Base-by-base conservation (phyloP, 331 rosid species). In the Malus hybrid region DNA sequence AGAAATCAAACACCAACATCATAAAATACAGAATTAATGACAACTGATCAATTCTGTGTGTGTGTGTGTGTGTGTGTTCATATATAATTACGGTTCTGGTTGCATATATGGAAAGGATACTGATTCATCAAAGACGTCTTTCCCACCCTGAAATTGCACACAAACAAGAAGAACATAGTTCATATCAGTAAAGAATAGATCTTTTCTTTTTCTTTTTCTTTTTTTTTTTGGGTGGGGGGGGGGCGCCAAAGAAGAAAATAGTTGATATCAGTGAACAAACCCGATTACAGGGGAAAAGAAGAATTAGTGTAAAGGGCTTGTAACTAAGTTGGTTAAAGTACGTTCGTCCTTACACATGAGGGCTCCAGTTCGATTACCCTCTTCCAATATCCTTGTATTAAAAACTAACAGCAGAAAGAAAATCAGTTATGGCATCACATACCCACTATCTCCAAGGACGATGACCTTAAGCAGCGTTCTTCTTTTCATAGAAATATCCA, bases 361-460 rank as follows among this genome's bases (percentile, higher is more conserved):
- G 5, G 14, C 50, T 44, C 50, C 11, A 44, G 15, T 10, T 44
- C 5, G 1, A 44, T 44, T 44, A 44, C 50, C 50, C 5, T 44
- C 50, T 11, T 44, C 15, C 50, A 44, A 44, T 44, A 44, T 44
- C 15, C 50, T 44, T 44, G 20, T 52, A 16, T 53, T 73, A 14
- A 63, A 74, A 77, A 14, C 30, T 15, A n/a, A 39, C 20, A 61
- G 72, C 55, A 56, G 13, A 30, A 0, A 32, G 33, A 58, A 6
- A 12, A 81, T 20, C 10, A 28, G n/a, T 44, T 24, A 61, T 24
- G 6, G 4, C 1, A 86, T 56, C 11, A 34, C 77, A n/a, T 87
- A 93, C 98, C 98, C 98, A 72, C 97, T 84, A 72, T 93, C 97
- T 32, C 98, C 98, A 63, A 93, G 96, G 81, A 91, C 87, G 66